These are phyloP conservation scores for Schwanniomyces vanrijiae DNA, from an alignment of 805 yeast genomes.

Conservation along the genomic window DNA sequence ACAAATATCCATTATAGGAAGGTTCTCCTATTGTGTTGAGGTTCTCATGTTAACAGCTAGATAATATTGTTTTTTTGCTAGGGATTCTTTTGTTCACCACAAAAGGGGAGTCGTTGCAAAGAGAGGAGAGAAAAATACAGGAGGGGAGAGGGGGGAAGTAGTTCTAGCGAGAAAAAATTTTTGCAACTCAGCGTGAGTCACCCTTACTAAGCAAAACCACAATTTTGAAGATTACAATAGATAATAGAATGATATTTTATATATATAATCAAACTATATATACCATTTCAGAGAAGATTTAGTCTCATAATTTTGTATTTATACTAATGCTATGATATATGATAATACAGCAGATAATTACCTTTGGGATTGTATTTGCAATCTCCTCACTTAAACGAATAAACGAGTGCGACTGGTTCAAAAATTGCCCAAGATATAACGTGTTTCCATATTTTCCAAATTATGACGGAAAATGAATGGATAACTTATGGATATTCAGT, in stretches of 20 bases:
- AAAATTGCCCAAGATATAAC: not conserved
- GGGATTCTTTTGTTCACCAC: not conserved
- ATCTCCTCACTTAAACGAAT: slow-evolving; percentile 11
- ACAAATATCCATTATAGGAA: not conserved
- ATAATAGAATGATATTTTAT: too few species aligned
- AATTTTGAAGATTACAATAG: too few species aligned
- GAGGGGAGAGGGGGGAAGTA: not conserved
- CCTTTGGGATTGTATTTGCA: not conserved
- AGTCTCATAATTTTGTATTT: too few species aligned
- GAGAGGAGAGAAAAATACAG: too few species aligned
- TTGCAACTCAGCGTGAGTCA: not conserved
- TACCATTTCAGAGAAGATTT: too few species aligned
- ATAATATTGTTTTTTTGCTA: not conserved
- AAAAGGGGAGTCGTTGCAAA: not conserved
- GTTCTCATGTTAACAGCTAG: not conserved
- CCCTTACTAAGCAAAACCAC: too few species aligned
- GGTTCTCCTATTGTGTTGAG: not conserved
- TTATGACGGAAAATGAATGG: not conserved
- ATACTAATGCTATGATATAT: not conserved
- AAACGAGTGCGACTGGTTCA: not conserved
- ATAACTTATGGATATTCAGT: not conserved
- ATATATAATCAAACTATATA: too few species aligned
- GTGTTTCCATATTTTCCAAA: not conserved
- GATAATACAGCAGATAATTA: too few species aligned
- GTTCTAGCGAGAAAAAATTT: not conserved